Evolutionary conservation across 2,329 filamentous ascomycete genomes (phyloP), one percentile per base, ranked within the genome.

Genomic region (Xylaria sp.): DNA sequence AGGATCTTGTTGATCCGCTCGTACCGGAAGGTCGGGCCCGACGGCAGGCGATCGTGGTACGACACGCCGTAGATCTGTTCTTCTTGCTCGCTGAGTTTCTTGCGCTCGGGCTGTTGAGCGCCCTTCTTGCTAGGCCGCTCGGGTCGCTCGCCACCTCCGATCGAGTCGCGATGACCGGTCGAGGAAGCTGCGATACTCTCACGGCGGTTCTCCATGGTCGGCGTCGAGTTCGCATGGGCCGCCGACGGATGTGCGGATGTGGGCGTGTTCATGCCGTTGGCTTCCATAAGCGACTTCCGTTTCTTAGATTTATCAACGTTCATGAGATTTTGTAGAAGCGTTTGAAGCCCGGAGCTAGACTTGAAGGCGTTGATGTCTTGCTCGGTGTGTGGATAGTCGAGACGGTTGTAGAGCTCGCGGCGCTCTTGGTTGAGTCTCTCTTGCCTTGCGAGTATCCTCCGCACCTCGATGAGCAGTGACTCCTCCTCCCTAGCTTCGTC

Each of bases 401-500:
- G 86, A 48, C 93, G 85, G 59, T 86, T 84, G 74, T 93, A 96
- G 41, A 96, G 83, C 70, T 96, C 92, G 63, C 88, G 86, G 50
- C 94, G 88, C 69, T 97, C 92, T 62, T 91, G 87, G 69, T 95
- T 91, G 68, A 97, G 88, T 52, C 86, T 87, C 63, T 94, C 90
- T 60, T 92, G 90, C 56, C 92, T 87, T 59, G 90, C 87, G 66
- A 96, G 84, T 62, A 99, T 97, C 54, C 94, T 88, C 67, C 95
- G 92, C 50, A 99, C 84, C 69, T 99, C 94, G 54, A 93, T 82
- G 17, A 99, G 81, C 2, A 99, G 77, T 29, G 91, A 88, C 64
- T 95, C 90, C 74, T 99, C 94, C 71, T 99, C 94, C 58, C 90
- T 87, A 21, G 93, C 90, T 73, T 99, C 93, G 59, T 96, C 91